Evolutionary conservation across 805 yeast species (phyloP).

Genomic region (Torulaspora delbrueckii): DNA sequence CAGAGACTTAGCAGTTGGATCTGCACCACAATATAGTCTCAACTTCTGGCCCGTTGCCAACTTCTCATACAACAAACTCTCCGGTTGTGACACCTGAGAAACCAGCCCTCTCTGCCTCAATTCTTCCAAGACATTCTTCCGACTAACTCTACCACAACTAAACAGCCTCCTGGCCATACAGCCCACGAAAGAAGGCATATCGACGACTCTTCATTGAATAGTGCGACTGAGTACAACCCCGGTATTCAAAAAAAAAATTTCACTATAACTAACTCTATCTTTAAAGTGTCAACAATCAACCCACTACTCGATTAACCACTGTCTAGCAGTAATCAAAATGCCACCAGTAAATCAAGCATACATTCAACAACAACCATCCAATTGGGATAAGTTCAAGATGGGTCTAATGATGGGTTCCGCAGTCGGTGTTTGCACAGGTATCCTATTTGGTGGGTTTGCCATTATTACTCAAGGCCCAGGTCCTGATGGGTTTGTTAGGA

Average conservation of each 20-base stretch:
- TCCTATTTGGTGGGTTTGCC: slow-evolving; percentile 89
- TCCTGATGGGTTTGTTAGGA: slow-evolving; percentile 94
- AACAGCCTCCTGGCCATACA: slow-evolving; percentile 7
- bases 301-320: neutral
- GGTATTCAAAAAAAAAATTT: neutral
- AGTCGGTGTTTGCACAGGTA: slow-evolving; percentile 88
- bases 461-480: slow-evolving; percentile 94
- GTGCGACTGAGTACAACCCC: neutral
- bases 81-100: slow-evolving; percentile 32
- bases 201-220: neutral
- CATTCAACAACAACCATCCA: slow-evolving; percentile 64
- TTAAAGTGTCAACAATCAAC: neutral
- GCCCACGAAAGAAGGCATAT: slow-evolving; percentile 2
- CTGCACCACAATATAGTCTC: slow-evolving; percentile 88
- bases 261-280: too few species aligned
- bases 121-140: slow-evolving; percentile 13
- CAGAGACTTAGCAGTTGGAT: slow-evolving; percentile 85
- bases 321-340: slow-evolving; percentile 17
- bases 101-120: slow-evolving; percentile 28
- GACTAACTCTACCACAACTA: slow-evolving; percentile 1
- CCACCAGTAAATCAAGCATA: slow-evolving; percentile 74
- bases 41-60: slow-evolving; percentile 34
- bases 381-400: slow-evolving; percentile 96
- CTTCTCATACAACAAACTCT: slow-evolving; percentile 11
- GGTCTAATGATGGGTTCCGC: slow-evolving; percentile 91